Conservation (phyloP, 345 rosid genomes). For the Camelina hispida region DNA sequence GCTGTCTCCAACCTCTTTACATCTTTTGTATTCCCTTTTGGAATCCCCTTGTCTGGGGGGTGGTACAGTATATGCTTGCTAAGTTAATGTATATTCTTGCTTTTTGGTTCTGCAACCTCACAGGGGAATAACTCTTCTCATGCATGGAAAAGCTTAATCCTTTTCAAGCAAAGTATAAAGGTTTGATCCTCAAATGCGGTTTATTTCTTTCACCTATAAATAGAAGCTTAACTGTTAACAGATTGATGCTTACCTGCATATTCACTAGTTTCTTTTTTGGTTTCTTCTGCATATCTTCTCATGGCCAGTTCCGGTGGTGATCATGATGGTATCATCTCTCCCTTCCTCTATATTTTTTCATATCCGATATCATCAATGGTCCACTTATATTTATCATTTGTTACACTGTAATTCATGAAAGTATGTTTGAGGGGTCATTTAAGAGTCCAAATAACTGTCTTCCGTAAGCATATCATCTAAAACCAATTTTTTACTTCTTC, state of each 20-base stretch:
- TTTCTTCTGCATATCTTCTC: conserved; percentile 34
- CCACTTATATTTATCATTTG: not conserved
- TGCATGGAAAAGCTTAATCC: conserved; percentile 15
- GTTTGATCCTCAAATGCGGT: conserved; percentile 20
- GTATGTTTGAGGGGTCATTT: not conserved
- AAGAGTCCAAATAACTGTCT: not conserved
- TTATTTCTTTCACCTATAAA: conserved; percentile 15
- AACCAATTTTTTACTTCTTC: not conserved
- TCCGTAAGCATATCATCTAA: not conserved
- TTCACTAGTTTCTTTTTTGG: conserved; percentile 8
- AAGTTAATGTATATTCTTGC: conserved; percentile 36
- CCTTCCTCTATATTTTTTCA: not conserved
- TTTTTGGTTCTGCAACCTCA: conserved; percentile 40
- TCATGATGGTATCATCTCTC: conserved; percentile 40
- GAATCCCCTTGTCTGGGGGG: not conserved
- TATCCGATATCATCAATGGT: not conserved
- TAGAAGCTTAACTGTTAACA: not conserved
- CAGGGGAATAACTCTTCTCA: conserved; percentile 9
- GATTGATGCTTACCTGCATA: conserved; percentile 19
- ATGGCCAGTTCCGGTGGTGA: conserved; percentile 44
- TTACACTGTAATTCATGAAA: not conserved
- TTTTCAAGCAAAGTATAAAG: conserved; percentile 41
- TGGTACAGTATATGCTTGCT: conserved; percentile 10
- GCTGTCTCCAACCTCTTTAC: conserved; percentile 12
- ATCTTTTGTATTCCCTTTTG: not conserved